Evolutionary conservation across 1,284 basidiomycete species (phyloP).

Genomic region (Macrocystidia cucumis): DNA sequence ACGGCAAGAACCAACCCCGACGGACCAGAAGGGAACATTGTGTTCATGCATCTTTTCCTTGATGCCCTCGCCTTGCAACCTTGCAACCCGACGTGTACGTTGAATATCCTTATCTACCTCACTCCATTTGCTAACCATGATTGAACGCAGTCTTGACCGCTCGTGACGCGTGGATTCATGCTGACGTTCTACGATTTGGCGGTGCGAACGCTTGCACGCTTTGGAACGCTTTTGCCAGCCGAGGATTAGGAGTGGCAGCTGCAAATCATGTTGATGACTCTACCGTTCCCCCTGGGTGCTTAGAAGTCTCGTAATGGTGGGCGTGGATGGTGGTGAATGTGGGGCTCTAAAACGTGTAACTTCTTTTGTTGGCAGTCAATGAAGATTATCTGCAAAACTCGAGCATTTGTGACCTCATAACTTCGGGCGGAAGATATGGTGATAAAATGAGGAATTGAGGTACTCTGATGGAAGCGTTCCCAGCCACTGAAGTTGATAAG

Average conservation of each 20-base stretch:
- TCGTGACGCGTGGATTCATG: slow-evolving; percentile 39
- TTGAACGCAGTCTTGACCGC: slow-evolving; percentile 13
- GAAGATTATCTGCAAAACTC: no score
- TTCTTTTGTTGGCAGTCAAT: no score
- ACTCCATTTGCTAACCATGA: background rate
- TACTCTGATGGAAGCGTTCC: no score
- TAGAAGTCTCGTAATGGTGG: background rate
- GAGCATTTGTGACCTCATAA: no score
- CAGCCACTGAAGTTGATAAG: no score
- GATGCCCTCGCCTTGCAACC: slow-evolving; percentile 21
- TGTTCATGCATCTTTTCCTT: slow-evolving; percentile 22
- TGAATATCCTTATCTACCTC: background rate
- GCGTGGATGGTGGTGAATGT: no score
- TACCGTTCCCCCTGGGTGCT: slow-evolving; percentile 9
- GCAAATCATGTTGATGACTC: slow-evolving; percentile 6
- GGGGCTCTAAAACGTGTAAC: no score
- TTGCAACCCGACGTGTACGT: slow-evolving; percentile 21
- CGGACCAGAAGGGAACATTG: slow-evolving; percentile 21
- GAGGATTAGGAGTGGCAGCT: slow-evolving; percentile 33
- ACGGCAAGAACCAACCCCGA: slow-evolving; percentile 17
- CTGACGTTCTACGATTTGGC: slow-evolving; percentile 32
- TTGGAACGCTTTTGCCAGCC: slow-evolving; percentile 36
- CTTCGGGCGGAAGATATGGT: no score
- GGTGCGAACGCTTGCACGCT: slow-evolving; percentile 34
- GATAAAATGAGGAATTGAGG: no score